Evolutionary conservation across 2,329 filamentous ascomycete genomes (phyloP), one percentile per base, ranked within the genome.

Genomic region (Pseudogymnoascus sp.): DNA sequence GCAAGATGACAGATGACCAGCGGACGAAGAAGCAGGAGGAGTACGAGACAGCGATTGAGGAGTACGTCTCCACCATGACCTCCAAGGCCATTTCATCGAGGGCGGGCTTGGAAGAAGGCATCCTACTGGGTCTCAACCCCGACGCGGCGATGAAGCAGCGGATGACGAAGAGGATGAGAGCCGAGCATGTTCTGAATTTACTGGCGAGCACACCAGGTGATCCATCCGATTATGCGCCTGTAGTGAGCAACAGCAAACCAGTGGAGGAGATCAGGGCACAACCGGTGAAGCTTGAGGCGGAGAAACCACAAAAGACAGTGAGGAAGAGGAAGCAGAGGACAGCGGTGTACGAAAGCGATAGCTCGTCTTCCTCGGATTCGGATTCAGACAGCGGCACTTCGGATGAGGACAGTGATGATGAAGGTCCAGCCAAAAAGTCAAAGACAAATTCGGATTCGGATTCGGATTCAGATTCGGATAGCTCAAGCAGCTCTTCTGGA

Each of bases 151-250:
- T 87, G 73, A 79, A 81, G 65, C 76, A 76, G 63, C 80, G 85
- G 26, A 77, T 86, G 61, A 78, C 85, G 53, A 86, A 85, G 77
- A 82, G 85, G 62, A 85, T 86, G 78, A 82, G 85, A 33, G 82
- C 84, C 7, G 84, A 87, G 72, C 77, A 79, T 66, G 78, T 87
- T 31, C 68, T 85, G 35, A 79, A 80, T 33, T 80, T 83, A 69
- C 75, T 87, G n/a, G 79, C 77, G 0, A 80, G 81, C 61, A 76
- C 63, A 4, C 42, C 63, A 8, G 56, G 59, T 21, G 62, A 31
- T 2, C 50, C 37, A 21, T 44, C 37, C 3, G 37, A 44, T 24
- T 47, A 62, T 2, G 47, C 53, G 14, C 35, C 31, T 16, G 53
- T 42, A 24, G 61, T 31, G 2, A 16, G 10, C 16, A 65, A 53